A percentile compares a stretch with the other conserved stretches of the same genome.
Evolutionary conservation across 1,284 basidiomycete genomes (phyloP).

Genomic region (Cutaneotrichosporon dermatis): DNA sequence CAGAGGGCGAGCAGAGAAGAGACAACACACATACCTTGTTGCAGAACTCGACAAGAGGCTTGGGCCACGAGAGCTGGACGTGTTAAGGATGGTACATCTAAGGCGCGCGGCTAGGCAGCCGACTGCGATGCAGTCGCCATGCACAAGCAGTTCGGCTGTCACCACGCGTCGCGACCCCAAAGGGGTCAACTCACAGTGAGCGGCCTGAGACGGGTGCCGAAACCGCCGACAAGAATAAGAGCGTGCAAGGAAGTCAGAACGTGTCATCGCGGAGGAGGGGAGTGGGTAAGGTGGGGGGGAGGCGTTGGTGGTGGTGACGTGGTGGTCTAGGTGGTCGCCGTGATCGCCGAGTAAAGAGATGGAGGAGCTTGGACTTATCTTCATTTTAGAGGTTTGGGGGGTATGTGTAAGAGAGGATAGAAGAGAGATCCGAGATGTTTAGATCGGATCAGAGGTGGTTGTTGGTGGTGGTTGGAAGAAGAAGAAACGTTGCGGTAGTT

Average conservation of each 20-base stretch:
- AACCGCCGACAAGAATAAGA: constrained; percentile 52
- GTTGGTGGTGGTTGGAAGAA: neutral
- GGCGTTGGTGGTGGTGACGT: neutral
- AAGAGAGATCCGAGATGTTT: neutral
- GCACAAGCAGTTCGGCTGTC: neutral
- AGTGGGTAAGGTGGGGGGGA: neutral
- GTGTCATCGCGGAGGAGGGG: neutral
- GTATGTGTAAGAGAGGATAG: neutral
- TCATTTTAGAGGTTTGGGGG: constrained; percentile 23
- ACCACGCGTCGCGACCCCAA: too few relatives aligned
- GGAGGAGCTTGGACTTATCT: constrained; percentile 32
- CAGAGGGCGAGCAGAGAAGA: constrained; percentile 31
- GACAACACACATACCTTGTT: constrained; percentile 50
- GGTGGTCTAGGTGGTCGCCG: neutral
- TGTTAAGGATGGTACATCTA: neutral
- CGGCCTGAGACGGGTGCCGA: constrained; percentile 54
- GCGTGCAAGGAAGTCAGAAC: constrained; percentile 35
- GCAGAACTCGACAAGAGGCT: constrained; percentile 55
- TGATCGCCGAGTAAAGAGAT: neutral
- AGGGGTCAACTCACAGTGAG: constrained; percentile 49
- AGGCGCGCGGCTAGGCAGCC: neutral
- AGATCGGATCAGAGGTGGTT: neutral
- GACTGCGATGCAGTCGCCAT: neutral
- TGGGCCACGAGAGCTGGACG: constrained; percentile 49
- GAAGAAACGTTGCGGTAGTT: neutral